These are phyloP conservation scores for Zygoascus hellenicus DNA, from an alignment of 1,139 yeast genomes.

Conservation along the genomic window DNA sequence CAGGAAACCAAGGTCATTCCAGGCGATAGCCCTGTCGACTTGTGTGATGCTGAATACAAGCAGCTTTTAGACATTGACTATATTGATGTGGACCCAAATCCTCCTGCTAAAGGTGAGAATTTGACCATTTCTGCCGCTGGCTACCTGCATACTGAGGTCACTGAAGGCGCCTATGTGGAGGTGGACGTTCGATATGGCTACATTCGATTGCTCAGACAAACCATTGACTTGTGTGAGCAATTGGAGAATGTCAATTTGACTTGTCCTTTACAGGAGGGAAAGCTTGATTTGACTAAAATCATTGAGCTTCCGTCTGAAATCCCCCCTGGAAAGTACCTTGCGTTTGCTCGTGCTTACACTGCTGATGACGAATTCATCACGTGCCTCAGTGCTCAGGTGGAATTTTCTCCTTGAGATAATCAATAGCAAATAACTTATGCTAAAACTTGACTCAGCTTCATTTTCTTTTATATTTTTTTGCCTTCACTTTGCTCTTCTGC, in stretches of 20 bases:
- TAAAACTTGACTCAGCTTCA: neutral
- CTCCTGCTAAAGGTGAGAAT: conserved; percentile 77
- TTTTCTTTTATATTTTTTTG: neutral
- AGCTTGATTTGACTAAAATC: conserved; percentile 55
- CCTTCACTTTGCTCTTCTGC: neutral
- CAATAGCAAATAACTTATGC: neutral
- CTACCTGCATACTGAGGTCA: conserved; percentile 47
- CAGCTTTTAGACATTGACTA: conserved; percentile 60
- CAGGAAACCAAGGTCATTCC: conserved; percentile 45
- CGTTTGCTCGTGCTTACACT: conserved; percentile 84
- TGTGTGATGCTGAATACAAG: conserved; percentile 60
- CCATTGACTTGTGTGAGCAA: conserved; percentile 87
- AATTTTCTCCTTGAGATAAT: conserved; percentile 26
- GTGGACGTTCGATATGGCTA: conserved; percentile 91
- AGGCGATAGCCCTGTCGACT: conserved; percentile 78
- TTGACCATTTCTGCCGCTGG: conserved; percentile 77
- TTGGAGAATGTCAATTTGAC: conserved; percentile 66
- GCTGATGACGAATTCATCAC: conserved; percentile 73
- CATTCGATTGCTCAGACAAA: conserved; percentile 77
- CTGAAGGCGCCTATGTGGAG: conserved; percentile 87
- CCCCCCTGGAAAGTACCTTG: conserved; percentile 89
- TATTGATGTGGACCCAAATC: conserved; percentile 70
- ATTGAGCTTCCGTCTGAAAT: conserved; percentile 89
- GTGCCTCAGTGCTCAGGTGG: conserved; percentile 75
- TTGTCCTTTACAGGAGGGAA: conserved; percentile 76